Base-by-base conservation (phyloP, 1,139 yeast species). In the Tardiomyces digboiensis region DNA sequence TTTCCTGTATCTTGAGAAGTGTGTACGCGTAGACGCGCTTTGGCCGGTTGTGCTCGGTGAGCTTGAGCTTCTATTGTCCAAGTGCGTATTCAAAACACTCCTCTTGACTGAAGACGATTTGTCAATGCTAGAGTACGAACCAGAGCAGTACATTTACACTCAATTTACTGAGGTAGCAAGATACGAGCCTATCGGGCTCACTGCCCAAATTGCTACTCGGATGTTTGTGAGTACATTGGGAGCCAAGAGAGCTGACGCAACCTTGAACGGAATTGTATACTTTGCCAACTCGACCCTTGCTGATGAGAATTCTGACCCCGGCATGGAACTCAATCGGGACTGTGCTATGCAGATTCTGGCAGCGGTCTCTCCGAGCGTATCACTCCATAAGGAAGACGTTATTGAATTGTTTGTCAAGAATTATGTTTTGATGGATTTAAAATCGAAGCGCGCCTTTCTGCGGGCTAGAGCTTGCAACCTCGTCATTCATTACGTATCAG, bases 1-100 rank as follows among this genome's bases (percentile, higher is more conserved):
- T 19, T 33, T 46, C 22, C 18, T 41, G 22, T 50, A 47, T 38
- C 42, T 50, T 22, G 46, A 40, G n/a, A 40, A 42, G 21, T 43
- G 45, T 38, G 18, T 45, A 2, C 40, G 33, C 21, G 38, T 46
- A n/a, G 45, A 46, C 26, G 21, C 43, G 13, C 22, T 46, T 10
- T 45, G 49, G 49, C 20, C 29, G 7, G 26, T 43, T 3, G 19
- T 46, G 10, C 23, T 21, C 5, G 26, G 38, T 10, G 33, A 23
- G 21, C 42, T 39, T 29, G 51, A 44, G n/a, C 19, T 38, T 18
- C 38, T 48, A 18, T 29, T 46, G 8, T 40, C 40, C 36, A 26
- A 26, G 33, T 26, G 33, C 33, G 33, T 26, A 8, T 26, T 5
- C 10, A 4, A 16, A 16, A 26, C 33, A 16, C 12, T 26, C 16